Evolutionary conservation across 306 rosid species (phyloP).

Genomic region (Phaseolus lunatus): DNA sequence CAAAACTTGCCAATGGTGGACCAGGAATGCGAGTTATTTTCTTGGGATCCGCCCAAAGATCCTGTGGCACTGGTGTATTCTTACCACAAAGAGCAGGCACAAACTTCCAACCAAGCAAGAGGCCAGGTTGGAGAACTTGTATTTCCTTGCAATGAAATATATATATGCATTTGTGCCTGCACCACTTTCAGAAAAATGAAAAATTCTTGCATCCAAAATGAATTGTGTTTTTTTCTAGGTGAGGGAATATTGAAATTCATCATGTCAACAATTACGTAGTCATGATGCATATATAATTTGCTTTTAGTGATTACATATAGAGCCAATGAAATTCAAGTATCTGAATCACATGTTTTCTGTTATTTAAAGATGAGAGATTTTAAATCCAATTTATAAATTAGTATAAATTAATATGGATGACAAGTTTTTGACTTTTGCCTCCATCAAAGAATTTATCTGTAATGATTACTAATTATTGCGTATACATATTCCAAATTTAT

Average conservation of each 20-base stretch:
- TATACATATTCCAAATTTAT: not conserved
- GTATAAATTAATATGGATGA: no score
- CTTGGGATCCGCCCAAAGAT: slow-evolving; percentile 58
- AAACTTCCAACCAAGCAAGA: slow-evolving; percentile 54
- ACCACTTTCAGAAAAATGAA: not conserved
- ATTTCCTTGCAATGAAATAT: not conserved
- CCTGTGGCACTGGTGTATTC: slow-evolving; percentile 86
- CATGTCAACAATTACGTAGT: not conserved
- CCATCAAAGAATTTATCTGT: not conserved
- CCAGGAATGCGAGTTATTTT: slow-evolving; percentile 84
- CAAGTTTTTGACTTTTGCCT: not conserved
- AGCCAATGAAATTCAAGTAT: not conserved
- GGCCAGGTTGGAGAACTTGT: slow-evolving; percentile 59
- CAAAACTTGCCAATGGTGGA: slow-evolving; percentile 53
- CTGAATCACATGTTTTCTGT: not conserved
- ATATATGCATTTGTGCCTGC: not conserved
- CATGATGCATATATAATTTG: not conserved
- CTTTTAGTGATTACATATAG: not conserved
- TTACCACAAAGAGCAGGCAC: slow-evolving; percentile 70
- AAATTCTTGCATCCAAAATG: not conserved
- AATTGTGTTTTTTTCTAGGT: slow-evolving; percentile 1
- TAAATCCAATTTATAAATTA: no score
- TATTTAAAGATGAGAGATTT: not conserved
- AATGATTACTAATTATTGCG: not conserved
- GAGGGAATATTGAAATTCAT: not conserved